phyloP scores from a whole-genome alignment of 768 basidiomycete species.

The Tubosaeta sp. region DNA sequence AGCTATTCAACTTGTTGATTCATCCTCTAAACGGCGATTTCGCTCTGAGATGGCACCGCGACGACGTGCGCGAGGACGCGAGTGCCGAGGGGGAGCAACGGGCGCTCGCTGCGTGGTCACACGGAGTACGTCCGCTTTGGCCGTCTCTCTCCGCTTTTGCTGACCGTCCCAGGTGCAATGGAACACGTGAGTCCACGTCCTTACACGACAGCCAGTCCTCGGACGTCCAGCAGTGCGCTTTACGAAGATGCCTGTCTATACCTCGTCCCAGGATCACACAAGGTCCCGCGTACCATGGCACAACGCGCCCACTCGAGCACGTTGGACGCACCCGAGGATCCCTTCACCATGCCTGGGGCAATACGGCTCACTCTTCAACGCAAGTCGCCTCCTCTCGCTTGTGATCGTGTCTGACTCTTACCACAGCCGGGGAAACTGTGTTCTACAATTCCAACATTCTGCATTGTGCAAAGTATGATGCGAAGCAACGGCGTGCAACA shows the following conservation, averaged over 20 bases:
- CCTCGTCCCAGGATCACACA: slow-evolving; percentile 69
- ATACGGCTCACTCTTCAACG: slow-evolving; percentile 53
- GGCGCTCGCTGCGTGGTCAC: slow-evolving; percentile 56
- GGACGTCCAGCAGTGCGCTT: slow-evolving; percentile 47
- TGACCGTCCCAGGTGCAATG: slow-evolving; percentile 57
- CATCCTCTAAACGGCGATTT: slow-evolving; percentile 64
- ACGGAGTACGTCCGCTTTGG: slow-evolving; percentile 44
- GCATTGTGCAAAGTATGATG: slow-evolving; percentile 65
- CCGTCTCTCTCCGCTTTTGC: neutral
- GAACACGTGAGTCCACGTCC: slow-evolving; percentile 58
- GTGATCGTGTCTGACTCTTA: neutral
- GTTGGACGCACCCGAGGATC: slow-evolving; percentile 48
- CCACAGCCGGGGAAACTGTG: slow-evolving; percentile 64
- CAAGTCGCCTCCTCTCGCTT: slow-evolving; percentile 23
- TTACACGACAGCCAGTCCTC: too few species aligned
- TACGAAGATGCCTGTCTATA: slow-evolving; percentile 67
- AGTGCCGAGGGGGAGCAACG: slow-evolving; percentile 54
- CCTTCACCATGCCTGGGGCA: slow-evolving; percentile 67
- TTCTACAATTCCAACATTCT: slow-evolving; percentile 81
- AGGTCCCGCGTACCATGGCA: slow-evolving; percentile 46
- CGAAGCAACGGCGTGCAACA: slow-evolving; percentile 49
- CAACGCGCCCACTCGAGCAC: slow-evolving; percentile 57
- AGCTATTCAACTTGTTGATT: slow-evolving; percentile 72
- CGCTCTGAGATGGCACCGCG: slow-evolving; percentile 76
- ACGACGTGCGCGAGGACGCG: slow-evolving; percentile 62